Evolutionary conservation across 306 rosid genomes (phyloP).

Genomic region (Prinsepia uniflora): DNA sequence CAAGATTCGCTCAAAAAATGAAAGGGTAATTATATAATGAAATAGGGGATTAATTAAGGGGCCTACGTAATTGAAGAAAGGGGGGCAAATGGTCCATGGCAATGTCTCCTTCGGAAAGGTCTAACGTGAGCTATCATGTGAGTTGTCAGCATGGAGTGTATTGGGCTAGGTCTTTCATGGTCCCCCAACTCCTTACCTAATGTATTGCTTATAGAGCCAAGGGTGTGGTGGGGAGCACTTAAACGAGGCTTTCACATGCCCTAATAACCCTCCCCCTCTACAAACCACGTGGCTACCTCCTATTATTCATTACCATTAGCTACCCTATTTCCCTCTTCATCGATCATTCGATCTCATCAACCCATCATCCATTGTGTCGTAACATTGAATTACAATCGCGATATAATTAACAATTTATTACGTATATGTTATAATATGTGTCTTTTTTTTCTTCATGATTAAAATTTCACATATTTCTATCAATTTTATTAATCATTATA

Average conservation of each 20-base stretch:
- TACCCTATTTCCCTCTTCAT: constrained; percentile 13
- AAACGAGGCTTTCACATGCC: constrained; percentile 72
- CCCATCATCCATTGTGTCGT: neutral
- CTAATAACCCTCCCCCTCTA: constrained; percentile 50
- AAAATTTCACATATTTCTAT: too few species aligned
- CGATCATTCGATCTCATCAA: neutral
- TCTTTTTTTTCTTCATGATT: too few species aligned
- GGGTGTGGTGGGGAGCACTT: constrained; percentile 51
- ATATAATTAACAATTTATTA: too few species aligned
- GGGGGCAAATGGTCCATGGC: constrained; percentile 55
- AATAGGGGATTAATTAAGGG: constrained; percentile 22
- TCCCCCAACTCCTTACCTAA: constrained; percentile 34
- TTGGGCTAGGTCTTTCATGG: constrained; percentile 30
- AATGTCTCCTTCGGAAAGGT: constrained; percentile 50
- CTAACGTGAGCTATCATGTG: constrained; percentile 74
- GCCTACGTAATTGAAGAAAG: constrained; percentile 43
- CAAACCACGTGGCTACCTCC: constrained; percentile 63
- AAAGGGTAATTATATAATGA: neutral
- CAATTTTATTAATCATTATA: too few species aligned
- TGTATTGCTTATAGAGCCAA: constrained; percentile 27
- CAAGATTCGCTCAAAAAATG: neutral
- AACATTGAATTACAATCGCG: too few species aligned
- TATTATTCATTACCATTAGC: constrained; percentile 17
- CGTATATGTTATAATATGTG: too few species aligned
- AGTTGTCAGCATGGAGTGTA: constrained; percentile 47